phyloP scores from a whole-genome alignment of 805 yeast genomes.

The Teunomyces pallodes region DNA sequence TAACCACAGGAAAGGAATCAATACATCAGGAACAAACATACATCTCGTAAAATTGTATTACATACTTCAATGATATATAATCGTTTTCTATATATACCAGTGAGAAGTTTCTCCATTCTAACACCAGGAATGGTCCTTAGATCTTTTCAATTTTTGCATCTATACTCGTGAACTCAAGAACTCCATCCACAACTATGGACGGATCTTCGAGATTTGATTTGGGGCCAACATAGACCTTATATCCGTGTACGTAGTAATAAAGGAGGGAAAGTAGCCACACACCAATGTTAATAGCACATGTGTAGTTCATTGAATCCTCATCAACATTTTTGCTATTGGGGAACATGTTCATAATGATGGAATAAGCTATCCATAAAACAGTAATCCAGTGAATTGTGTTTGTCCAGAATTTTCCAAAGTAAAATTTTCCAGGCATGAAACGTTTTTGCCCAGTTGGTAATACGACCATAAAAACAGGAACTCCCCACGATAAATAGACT shows the following conservation, averaged over 20 bases:
- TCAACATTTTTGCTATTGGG: slow-evolving; percentile 47
- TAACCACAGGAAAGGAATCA: too few relatives aligned
- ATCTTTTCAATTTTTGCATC: background rate
- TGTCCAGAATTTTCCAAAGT: slow-evolving; percentile 51
- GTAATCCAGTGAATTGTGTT: slow-evolving; percentile 46
- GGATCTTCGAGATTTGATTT: slow-evolving; percentile 11
- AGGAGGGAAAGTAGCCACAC: slow-evolving; percentile 53
- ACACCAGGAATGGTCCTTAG: background rate
- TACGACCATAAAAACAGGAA: slow-evolving; percentile 52
- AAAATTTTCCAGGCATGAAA: slow-evolving; percentile 66
- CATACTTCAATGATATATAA: too few relatives aligned
- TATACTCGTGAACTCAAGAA: background rate
- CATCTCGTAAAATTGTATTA: too few relatives aligned
- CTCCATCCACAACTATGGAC: background rate
- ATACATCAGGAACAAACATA: too few relatives aligned
- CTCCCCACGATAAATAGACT: slow-evolving; percentile 60
- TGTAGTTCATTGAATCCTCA: slow-evolving; percentile 62
- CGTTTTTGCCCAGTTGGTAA: slow-evolving; percentile 48
- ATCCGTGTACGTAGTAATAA: slow-evolving; percentile 53
- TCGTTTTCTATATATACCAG: too few relatives aligned
- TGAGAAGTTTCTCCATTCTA: too few relatives aligned
- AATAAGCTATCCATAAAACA: slow-evolving; percentile 48
- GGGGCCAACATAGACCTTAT: slow-evolving; percentile 59
- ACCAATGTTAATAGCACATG: slow-evolving; percentile 61
- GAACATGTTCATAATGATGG: slow-evolving; percentile 59